Evolutionary conservation across 2,329 filamentous ascomycete genomes (phyloP).

Genomic region (Hypoxylon sp.): DNA sequence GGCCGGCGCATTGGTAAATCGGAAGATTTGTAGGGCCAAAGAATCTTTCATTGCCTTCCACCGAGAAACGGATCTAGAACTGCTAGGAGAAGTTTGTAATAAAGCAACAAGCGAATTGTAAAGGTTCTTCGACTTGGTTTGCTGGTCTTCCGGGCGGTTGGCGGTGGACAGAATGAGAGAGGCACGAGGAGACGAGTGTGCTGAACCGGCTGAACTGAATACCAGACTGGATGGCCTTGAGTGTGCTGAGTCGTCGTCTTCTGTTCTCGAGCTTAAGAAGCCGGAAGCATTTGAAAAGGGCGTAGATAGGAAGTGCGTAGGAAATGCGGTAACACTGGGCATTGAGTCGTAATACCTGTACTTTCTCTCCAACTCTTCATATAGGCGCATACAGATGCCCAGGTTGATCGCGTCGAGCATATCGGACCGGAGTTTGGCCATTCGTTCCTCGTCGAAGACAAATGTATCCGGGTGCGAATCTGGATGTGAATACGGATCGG

Average conservation of each 20-base stretch:
- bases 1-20: constrained; percentile 67
- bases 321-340: constrained; percentile 43
- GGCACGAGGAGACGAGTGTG: constrained; percentile 67
- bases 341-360: constrained; percentile 56
- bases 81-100: constrained; percentile 65
- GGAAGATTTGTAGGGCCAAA: constrained; percentile 71
- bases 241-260: constrained; percentile 57
- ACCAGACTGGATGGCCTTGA: constrained; percentile 68
- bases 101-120: constrained; percentile 69
- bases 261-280: constrained; percentile 48
- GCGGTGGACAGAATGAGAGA: constrained; percentile 58
- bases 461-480: constrained; percentile 75
- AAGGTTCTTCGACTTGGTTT: constrained; percentile 63
- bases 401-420: constrained; percentile 74
- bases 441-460: constrained; percentile 75
- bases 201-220: constrained; percentile 65
- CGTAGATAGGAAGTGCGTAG: constrained; percentile 47
- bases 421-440: constrained; percentile 72
- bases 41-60: constrained; percentile 69
- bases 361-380: constrained; percentile 67
- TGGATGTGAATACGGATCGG: constrained; percentile 64
- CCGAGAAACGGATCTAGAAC: constrained; percentile 60
- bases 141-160: constrained; percentile 59
- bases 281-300: constrained; percentile 51
- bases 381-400: constrained; percentile 74